phyloP scores from a whole-genome alignment of 2,329 filamentous ascomycete genomes.

The Colletotrichum truncatum region DNA sequence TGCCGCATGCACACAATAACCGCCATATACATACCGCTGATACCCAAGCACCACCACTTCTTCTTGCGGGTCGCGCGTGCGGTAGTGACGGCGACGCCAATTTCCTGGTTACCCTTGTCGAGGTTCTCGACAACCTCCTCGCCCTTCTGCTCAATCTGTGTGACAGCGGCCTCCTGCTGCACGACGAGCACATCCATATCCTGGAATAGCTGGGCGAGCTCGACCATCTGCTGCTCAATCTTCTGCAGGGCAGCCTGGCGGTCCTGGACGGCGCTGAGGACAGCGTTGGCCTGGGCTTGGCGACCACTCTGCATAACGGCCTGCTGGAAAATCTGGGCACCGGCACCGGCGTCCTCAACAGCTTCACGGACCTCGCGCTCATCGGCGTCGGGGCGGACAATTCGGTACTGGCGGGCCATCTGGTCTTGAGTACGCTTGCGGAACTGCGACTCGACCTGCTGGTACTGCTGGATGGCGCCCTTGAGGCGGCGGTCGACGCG shows the following conservation, averaged over 20 bases:
- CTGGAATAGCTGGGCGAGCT: conserved; percentile 87
- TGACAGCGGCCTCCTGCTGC: conserved; percentile 84
- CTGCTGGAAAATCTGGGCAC: conserved; percentile 87
- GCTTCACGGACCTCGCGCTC: conserved; percentile 82
- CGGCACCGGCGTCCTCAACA: conserved; percentile 71
- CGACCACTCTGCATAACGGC: conserved; percentile 84
- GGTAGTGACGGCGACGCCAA: conserved; percentile 82
- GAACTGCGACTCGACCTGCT: conserved; percentile 82
- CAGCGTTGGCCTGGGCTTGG: conserved; percentile 81
- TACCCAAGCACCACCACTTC: conserved; percentile 96
- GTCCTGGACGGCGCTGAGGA: conserved; percentile 81
- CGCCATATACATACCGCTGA: conserved; percentile 62
- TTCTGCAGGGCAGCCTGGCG: conserved; percentile 89
- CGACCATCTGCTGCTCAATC: conserved; percentile 90
- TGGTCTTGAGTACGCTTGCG: conserved; percentile 83
- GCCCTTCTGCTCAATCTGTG: conserved; percentile 85
- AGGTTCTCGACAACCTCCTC: conserved; percentile 88
- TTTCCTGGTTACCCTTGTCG: conserved; percentile 84
- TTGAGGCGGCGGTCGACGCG: conserved; percentile 83
- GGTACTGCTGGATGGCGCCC: conserved; percentile 82
- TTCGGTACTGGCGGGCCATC: conserved; percentile 89
- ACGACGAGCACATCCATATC: conserved; percentile 87
- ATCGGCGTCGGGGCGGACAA: conserved; percentile 83
- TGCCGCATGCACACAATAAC: not conserved
- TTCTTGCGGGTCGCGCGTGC: conserved; percentile 84